phyloP scores from a whole-genome alignment of 768 basidiomycete genomes.

The Tulasnella sp. region DNA sequence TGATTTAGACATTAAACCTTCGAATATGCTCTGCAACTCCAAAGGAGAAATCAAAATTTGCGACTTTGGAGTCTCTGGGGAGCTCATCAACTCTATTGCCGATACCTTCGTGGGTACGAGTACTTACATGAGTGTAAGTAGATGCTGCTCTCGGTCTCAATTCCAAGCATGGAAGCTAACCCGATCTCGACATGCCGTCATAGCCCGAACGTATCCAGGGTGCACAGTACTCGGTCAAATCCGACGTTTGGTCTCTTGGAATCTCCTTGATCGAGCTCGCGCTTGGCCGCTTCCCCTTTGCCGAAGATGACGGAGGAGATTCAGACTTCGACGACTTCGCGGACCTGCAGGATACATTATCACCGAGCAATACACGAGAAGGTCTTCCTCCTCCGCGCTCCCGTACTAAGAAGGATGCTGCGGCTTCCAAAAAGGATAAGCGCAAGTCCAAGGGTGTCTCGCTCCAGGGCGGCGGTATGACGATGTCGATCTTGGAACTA shows the following conservation, averaged over 20 bases:
- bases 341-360: constrained; percentile 63
- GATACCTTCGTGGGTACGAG: constrained; percentile 99
- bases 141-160: not conserved
- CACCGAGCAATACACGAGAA: constrained; percentile 34
- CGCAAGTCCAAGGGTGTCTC: constrained; percentile 87
- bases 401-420: constrained; percentile 27
- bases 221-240: constrained; percentile 96
- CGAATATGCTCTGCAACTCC: constrained; percentile 93
- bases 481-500: constrained; percentile 95
- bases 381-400: constrained; percentile 14
- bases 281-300: constrained; percentile 93
- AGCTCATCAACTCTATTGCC: constrained; percentile 96
- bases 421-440: constrained; percentile 54
- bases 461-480: constrained; percentile 89
- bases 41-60: constrained; percentile 96
- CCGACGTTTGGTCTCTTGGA: constrained; percentile 97
- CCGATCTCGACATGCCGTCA: not conserved
- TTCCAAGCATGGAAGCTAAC: constrained; percentile 24
- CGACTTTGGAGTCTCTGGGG: constrained; percentile 97
- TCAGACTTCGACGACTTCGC: constrained; percentile 48
- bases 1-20: constrained; percentile 88
- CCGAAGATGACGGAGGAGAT: constrained; percentile 49
- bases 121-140: constrained; percentile 93
- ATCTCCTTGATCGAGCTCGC: constrained; percentile 96
- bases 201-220: constrained; percentile 99